phyloP scores from a whole-genome alignment of 2,329 filamentous ascomycete species.

The Fusarium succisae region DNA sequence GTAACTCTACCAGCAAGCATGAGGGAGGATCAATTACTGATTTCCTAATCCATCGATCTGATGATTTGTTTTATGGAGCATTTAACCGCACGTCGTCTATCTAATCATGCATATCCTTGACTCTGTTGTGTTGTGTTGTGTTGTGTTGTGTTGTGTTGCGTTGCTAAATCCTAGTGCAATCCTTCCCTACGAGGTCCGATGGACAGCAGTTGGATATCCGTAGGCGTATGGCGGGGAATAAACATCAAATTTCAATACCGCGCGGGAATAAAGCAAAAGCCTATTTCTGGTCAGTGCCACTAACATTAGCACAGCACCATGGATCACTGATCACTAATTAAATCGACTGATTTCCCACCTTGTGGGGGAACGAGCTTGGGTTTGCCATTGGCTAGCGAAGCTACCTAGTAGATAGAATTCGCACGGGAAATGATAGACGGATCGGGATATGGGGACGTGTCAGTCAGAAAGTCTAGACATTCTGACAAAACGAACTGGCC shows the following conservation, averaged over 20 bases:
- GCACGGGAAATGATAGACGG: slow-evolving; percentile 18
- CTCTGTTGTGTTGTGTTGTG: not conserved
- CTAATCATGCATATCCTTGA: not conserved
- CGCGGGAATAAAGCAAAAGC: not conserved
- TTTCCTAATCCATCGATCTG: slow-evolving; percentile 8
- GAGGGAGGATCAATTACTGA: not conserved
- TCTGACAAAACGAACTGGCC: not conserved
- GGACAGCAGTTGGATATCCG: not conserved
- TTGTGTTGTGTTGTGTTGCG: not conserved
- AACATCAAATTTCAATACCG: not conserved
- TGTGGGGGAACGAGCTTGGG: slow-evolving; percentile 18
- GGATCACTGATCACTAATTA: not conserved
- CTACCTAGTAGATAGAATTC: not conserved
- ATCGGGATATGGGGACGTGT: slow-evolving; percentile 4
- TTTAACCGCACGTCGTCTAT: not conserved
- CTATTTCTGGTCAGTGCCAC: not conserved
- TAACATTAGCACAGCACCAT: not conserved
- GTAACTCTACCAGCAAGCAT: not conserved
- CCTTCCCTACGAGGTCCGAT: not conserved
- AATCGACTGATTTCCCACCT: slow-evolving; percentile 33
- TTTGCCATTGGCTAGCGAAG: not conserved
- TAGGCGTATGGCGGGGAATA: not conserved
- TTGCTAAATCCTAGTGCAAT: not conserved
- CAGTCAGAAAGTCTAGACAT: not conserved
- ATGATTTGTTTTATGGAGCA: not conserved